A percentile compares a stretch with the other conserved stretches of the same genome.
Conservation (phyloP, 106 monocot genomes). For the Allium cepa region DNA sequence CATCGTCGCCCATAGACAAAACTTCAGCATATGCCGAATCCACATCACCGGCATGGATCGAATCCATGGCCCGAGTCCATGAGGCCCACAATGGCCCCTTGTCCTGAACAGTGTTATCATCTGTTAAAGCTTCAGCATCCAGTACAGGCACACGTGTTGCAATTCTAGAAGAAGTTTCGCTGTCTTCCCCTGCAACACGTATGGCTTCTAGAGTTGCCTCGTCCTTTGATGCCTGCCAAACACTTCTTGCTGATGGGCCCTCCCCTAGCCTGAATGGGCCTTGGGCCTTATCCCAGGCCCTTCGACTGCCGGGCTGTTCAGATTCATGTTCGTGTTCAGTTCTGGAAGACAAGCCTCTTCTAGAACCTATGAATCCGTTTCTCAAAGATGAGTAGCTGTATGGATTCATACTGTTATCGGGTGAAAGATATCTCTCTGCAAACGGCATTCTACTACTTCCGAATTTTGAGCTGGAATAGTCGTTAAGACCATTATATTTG, state of each 20-base stretch:
- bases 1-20: constrained; percentile 63
- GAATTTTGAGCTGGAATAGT: constrained; percentile 59
- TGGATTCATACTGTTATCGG: constrained; percentile 53
- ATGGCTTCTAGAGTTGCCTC: constrained; percentile 98
- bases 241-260: constrained; percentile 97
- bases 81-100: constrained; percentile 57
- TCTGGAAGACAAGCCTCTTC: constrained; percentile 52
- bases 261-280: constrained; percentile 90
- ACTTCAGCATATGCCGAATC: constrained; percentile 87
- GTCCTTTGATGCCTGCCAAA: constrained; percentile 99
- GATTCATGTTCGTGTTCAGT: constrained; percentile 42
- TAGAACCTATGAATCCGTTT: constrained; percentile 27
- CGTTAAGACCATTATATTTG: constrained; percentile 66
- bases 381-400: constrained; percentile 41
- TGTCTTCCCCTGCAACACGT: constrained; percentile 87
- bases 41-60: constrained; percentile 74
- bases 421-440: constrained; percentile 57
- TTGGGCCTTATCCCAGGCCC: constrained; percentile 80
- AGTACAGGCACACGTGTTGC: constrained; percentile 37
- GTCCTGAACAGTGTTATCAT: constrained; percentile 43
- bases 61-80: constrained; percentile 89
- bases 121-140: constrained; percentile 50
- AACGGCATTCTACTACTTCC: constrained; percentile 46
- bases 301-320: constrained; percentile 45
- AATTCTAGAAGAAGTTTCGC: constrained; percentile 33